Percentiles rank a stretch among this genome's conserved stretches.
These are phyloP conservation scores for Auxenochlorella pyrenoidosa DNA, from an alignment of 139 green algal genomes.

Conservation along the genomic window DNA sequence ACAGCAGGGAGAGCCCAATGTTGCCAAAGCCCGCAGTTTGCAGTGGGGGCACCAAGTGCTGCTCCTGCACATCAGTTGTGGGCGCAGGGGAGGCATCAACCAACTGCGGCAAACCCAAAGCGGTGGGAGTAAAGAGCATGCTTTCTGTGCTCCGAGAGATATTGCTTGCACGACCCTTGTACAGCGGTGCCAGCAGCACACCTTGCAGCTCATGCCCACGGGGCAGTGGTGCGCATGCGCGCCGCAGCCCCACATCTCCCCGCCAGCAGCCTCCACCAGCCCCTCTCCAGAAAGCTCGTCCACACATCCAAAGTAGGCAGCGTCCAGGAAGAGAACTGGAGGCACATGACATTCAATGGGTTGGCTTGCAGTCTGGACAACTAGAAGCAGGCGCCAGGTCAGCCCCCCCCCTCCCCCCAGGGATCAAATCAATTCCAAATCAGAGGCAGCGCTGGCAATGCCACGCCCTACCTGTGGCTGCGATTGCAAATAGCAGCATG, in stretches of 20 bases:
- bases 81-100: too few species aligned
- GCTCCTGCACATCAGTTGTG: constrained; percentile 11
- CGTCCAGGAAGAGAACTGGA: background rate
- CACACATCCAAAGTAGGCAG: constrained; percentile 55
- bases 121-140: too few species aligned
- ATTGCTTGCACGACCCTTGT: too few species aligned
- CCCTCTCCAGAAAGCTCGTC: constrained; percentile 38
- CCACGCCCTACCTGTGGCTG: constrained; percentile 42
- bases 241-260: constrained; percentile 54
- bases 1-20: constrained; percentile 67
- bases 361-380: background rate
- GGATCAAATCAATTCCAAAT: background rate
- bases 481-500: constrained; percentile 79
- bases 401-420: background rate
- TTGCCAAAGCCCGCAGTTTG: constrained; percentile 78
- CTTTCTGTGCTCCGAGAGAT: too few species aligned
- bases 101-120: background rate
- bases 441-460: background rate
- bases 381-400: background rate
- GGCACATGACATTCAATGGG: background rate
- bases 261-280: background rate
- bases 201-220: constrained; percentile 57
- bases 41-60: constrained; percentile 13
- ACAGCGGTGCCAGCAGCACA: constrained; percentile 43
- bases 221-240: constrained; percentile 49